phyloP scores from a whole-genome alignment of 306 rosid species.

The Glycyrrhiza uralensis region DNA sequence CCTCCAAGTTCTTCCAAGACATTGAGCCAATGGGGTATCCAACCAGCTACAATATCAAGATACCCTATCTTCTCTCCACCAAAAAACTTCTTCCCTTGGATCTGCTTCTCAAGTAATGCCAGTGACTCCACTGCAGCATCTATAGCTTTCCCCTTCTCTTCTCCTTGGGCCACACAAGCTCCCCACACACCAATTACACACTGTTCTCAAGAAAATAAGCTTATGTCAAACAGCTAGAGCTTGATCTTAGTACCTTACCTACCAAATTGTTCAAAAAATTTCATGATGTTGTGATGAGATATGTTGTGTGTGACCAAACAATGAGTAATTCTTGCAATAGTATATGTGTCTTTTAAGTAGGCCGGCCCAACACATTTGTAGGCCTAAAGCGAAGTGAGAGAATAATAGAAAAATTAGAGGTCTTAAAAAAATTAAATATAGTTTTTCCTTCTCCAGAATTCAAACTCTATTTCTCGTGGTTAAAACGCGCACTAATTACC shows the following conservation, averaged over 20 bases:
- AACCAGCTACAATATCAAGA: constrained; percentile 36
- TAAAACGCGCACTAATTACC: too few species aligned
- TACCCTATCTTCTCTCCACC: constrained; percentile 39
- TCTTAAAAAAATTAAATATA: too few species aligned
- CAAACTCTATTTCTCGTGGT: too few species aligned
- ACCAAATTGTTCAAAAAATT: neutral
- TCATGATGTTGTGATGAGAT: neutral
- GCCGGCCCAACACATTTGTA: too few species aligned
- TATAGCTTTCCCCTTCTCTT: constrained; percentile 40
- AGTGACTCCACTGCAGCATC: constrained; percentile 39
- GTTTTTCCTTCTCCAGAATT: too few species aligned
- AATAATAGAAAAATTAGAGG: too few species aligned
- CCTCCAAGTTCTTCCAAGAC: constrained; percentile 39
- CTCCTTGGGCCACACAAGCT: constrained; percentile 43
- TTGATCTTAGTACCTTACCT: neutral
- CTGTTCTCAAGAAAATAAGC: constrained; percentile 24
- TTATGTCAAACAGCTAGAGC: neutral
- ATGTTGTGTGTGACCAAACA: neutral
- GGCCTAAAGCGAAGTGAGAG: too few species aligned
- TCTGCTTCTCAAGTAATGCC: constrained; percentile 39
- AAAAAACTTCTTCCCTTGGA: constrained; percentile 51
- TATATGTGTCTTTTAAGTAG: too few species aligned
- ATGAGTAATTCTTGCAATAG: too few species aligned
- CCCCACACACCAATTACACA: constrained; percentile 21
- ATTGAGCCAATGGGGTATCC: constrained; percentile 30